Base-by-base conservation (phyloP, 371 early-diverging fungal genomes). In the Mortierella polycephala region DNA sequence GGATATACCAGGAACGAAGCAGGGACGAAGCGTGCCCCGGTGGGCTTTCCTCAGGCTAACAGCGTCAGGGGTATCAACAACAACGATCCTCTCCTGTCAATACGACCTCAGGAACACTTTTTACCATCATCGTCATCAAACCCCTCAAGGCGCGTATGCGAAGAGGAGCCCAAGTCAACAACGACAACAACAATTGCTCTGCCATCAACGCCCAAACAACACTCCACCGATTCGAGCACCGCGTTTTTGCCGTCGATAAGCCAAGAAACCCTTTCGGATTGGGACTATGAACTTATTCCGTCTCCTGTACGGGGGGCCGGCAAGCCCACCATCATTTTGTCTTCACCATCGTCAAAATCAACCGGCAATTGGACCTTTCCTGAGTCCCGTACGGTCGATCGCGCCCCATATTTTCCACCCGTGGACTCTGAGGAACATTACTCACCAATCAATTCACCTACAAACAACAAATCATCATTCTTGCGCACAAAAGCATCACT, bases 231-330 rank as follows among this genome's bases (percentile, higher is more conserved):
- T 1, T 18, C 49, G 7, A 39, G 8, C 7, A 21, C 20, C 5
- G 18, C 55, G n/a, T 71, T 57, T 13, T 30, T 60, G 5, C 47
- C 51, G 14, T 49, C 53, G 20, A 0, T 45, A 52, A 55, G 55
- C 40, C 18, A 54, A 10, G 59, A 57, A 5, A 54, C 58, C 2
- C 62, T 67, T 52, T 21, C 67, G 2, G 62, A 67, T 21, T 72
- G 73, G 73, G 73, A 72, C n/a, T 72, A 52, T 58, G 66, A 61
- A 20, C 65, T 64, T 40, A 50, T 65, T 10, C 47, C 52, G 7
- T 37, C 53, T 8, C 60, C 47, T 3, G 45, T 18, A 3, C 42
- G 21, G 7, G 50, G 49, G 1, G 23, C 39, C 1, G n/a, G 40
- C 9, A 49, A 47, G 2, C 56, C 60, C 6, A 47, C 51, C 5